Evolutionary conservation across 352 stramenopile genomes (phyloP).

Genomic region (Phytopythium montanum): DNA sequence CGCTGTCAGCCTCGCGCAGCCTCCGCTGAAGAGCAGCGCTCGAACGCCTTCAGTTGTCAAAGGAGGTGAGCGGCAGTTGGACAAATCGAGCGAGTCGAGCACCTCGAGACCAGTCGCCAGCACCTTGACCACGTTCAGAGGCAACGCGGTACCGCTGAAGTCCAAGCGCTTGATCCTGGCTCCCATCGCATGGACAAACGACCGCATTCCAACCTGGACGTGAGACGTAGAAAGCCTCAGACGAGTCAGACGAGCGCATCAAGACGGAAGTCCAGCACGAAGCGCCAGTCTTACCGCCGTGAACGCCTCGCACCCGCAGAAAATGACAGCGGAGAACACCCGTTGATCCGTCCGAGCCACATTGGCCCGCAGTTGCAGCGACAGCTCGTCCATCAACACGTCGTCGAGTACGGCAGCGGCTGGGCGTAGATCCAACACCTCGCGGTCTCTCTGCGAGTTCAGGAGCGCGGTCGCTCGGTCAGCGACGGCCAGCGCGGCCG

Average conservation of each 20-base stretch:
- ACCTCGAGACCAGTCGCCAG: constrained; percentile 58
- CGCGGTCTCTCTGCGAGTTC: constrained; percentile 36
- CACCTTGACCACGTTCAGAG: constrained; percentile 62
- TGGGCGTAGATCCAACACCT: constrained; percentile 50
- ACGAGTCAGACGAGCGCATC: background rate
- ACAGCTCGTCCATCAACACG: constrained; percentile 55
- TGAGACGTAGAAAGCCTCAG: background rate
- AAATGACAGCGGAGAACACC: constrained; percentile 44
- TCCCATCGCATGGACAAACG: constrained; percentile 61
- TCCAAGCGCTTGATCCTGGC: constrained; percentile 41
- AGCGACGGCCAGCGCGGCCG: constrained; percentile 30
- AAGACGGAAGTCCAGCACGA: constrained; percentile 1
- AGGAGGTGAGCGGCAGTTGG: constrained; percentile 30
- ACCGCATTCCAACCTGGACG: constrained; percentile 59
- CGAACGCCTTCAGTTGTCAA: constrained; percentile 54
- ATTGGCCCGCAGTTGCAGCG: constrained; percentile 46
- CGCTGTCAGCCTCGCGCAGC: constrained; percentile 34
- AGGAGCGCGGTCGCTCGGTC: constrained; percentile 48
- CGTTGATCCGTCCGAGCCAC: constrained; percentile 10
- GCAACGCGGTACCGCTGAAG: constrained; percentile 43
- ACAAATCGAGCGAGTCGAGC: constrained; percentile 58
- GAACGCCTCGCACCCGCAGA: constrained; percentile 56
- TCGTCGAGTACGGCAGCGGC: constrained; percentile 49
- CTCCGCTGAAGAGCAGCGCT: constrained; percentile 76
- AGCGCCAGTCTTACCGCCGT: constrained; percentile 17